These are phyloP conservation scores for Xanthoparmelia taractica DNA, from an alignment of 495 filamentous ascomycete genomes.

Conservation along the genomic window DNA sequence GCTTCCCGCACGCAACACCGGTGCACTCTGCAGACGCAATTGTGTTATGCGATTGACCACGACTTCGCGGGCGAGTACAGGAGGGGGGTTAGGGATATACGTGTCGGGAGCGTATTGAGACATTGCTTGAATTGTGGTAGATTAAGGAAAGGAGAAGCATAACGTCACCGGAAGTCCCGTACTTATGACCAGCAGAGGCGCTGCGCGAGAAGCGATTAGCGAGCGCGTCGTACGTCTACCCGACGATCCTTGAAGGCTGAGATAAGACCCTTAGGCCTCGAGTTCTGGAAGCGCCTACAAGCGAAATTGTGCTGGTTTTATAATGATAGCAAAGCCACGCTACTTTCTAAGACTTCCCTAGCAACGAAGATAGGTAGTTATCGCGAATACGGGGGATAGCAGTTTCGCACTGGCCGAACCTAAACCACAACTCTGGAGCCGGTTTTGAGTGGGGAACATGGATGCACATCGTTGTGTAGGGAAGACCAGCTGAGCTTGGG, in stretches of 20 bases:
- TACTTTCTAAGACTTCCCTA: too few species aligned
- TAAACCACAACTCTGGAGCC: too few species aligned
- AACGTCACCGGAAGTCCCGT: background rate
- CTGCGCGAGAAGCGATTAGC: slow-evolving; percentile 1
- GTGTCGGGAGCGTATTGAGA: background rate
- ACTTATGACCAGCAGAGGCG: background rate
- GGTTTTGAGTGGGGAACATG: too few species aligned
- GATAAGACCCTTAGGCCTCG: background rate
- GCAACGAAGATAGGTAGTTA: too few species aligned
- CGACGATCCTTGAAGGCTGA: background rate
- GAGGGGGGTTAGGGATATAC: background rate
- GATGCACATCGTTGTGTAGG: too few species aligned
- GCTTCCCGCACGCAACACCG: background rate
- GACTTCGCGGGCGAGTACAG: background rate
- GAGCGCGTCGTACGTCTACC: background rate
- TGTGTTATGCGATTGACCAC: background rate
- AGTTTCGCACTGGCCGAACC: too few species aligned
- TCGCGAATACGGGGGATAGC: too few species aligned
- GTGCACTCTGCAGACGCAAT: background rate
- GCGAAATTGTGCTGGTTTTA: background rate
- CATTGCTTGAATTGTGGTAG: background rate
- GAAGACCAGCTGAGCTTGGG: too few species aligned
- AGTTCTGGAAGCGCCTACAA: background rate
- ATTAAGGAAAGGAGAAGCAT: background rate
- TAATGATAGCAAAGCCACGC: too few species aligned